Conservation (phyloP, 1,284 basidiomycete genomes). For the Ustilago esculenta region DNA sequence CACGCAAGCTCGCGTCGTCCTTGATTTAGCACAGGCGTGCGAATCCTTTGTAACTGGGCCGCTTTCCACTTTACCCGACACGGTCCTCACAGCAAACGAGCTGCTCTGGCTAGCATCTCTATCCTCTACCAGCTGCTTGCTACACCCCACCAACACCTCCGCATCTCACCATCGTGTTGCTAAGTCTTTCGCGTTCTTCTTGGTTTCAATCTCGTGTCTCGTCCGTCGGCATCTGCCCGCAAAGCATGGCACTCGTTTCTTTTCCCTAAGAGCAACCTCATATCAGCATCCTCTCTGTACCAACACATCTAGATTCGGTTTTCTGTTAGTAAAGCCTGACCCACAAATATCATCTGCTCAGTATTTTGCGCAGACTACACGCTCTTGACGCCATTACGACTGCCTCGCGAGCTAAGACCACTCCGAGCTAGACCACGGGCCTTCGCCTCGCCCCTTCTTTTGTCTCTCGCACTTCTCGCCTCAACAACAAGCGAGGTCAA, state of each 20-base stretch:
- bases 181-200: background rate
- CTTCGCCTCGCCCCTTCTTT: no score
- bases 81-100: no score
- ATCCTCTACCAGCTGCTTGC: background rate
- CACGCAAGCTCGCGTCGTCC: no score
- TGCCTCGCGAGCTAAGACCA: no score
- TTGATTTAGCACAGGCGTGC: no score
- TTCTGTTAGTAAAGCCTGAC: background rate
- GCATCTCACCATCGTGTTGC: background rate
- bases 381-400: no score
- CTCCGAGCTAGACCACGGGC: no score
- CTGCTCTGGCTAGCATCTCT: constrained; percentile 31
- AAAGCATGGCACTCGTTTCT: constrained; percentile 7
- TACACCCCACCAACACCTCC: background rate
- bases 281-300: background rate
- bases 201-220: background rate
- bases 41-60: no score
- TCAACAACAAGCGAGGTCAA: background rate
- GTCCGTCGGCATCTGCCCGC: background rate
- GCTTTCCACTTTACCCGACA: no score
- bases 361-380: background rate
- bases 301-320: background rate
- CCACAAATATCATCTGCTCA: constrained; percentile 5
- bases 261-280: background rate
- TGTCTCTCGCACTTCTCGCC: no score